phyloP scores from a whole-genome alignment of 192 early-diverging fungal species.

The Coemansia sp. region DNA sequence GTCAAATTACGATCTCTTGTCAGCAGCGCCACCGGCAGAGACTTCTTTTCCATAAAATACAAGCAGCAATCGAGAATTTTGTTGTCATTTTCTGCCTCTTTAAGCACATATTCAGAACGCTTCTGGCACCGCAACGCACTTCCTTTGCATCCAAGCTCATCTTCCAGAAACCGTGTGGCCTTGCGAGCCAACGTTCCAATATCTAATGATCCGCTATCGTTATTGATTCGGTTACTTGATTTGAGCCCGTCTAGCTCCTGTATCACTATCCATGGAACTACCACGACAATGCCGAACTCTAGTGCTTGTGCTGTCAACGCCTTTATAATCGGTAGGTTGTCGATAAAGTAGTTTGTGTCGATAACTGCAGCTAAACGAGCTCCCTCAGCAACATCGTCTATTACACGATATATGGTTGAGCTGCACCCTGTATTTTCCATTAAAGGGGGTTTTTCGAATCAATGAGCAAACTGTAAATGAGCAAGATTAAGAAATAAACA shows the following conservation, averaged over 20 bases:
- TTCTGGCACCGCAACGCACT: slow-evolving; percentile 39
- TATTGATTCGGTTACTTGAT: neutral
- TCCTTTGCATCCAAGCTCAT: slow-evolving; percentile 12
- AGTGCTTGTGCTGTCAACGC: slow-evolving; percentile 12
- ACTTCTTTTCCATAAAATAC: slow-evolving; percentile 30
- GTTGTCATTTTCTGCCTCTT: slow-evolving; percentile 30
- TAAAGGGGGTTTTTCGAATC: no score
- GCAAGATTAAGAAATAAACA: no score
- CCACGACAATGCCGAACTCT: slow-evolving; percentile 13
- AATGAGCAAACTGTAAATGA: no score
- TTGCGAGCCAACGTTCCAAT: slow-evolving; percentile 21
- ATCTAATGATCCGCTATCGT: neutral
- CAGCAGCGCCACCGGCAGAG: slow-evolving; percentile 36
- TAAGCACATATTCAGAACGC: slow-evolving; percentile 34
- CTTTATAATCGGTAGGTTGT: slow-evolving; percentile 21
- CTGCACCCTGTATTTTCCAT: no score
- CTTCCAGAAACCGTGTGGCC: slow-evolving; percentile 38
- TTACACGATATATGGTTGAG: no score
- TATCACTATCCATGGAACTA: slow-evolving; percentile 40
- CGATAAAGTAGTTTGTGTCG: slow-evolving; percentile 49
- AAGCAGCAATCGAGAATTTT: slow-evolving; percentile 48
- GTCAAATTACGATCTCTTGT: slow-evolving; percentile 37
- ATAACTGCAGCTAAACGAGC: slow-evolving; percentile 27
- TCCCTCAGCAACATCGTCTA: no score
- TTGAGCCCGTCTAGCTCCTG: slow-evolving; percentile 47